Conservation (phyloP, 1,284 basidiomycete genomes). For the Lentinus polychrous region DNA sequence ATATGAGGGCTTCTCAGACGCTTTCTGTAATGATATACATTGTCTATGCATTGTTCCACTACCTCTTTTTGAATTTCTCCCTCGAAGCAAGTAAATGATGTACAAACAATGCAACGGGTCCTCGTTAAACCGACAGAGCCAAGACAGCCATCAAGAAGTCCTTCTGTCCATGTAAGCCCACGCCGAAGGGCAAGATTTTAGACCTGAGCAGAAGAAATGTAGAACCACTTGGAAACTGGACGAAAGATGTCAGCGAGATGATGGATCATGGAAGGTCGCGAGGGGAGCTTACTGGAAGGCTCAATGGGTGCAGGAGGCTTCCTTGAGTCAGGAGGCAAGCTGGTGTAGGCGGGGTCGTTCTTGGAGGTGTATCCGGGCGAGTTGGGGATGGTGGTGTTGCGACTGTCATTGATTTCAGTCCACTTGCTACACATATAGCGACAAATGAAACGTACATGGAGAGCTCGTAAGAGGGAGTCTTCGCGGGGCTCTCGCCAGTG, state of each 20-base stretch:
- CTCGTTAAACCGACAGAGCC: no score
- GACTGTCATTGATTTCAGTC: conserved; percentile 38
- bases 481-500: conserved; percentile 69
- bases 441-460: conserved; percentile 60
- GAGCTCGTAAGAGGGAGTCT: conserved; percentile 66
- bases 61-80: no score
- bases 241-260: conserved; percentile 26
- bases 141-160: no score
- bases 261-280: conserved; percentile 2
- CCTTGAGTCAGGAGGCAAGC: conserved; percentile 75
- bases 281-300: conserved; percentile 64
- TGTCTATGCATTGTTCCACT: no score
- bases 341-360: conserved; percentile 60
- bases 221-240: conserved; percentile 84
- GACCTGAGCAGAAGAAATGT: conserved; percentile 79
- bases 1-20: no score
- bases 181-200: no score
- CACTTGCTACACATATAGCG: conserved; percentile 4
- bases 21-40: no score
- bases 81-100: no score
- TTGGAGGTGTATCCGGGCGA: conserved; percentile 65
- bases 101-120: no score
- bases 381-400: conserved; percentile 64
- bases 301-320: conserved; percentile 84
- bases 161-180: no score